Conservation (phyloP, 257 asterid genomes). For the Plantago major region DNA sequence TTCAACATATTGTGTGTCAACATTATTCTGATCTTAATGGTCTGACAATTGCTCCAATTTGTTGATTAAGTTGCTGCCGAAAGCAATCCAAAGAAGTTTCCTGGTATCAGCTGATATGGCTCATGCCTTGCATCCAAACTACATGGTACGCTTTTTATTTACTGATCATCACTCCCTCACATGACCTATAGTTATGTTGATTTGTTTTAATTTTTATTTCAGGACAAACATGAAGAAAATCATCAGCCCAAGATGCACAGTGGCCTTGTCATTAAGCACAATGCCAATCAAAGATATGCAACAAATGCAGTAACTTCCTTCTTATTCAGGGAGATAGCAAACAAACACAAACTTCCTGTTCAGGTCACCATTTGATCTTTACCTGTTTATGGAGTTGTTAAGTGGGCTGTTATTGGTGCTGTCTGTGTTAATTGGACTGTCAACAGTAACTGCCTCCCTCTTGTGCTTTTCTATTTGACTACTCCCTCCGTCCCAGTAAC, state of each 20-base stretch:
- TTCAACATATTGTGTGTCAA: not conserved
- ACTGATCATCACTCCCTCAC: not conserved
- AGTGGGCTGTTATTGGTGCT: too few species aligned
- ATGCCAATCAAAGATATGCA: conserved; percentile 95
- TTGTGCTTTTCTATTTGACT: too few species aligned
- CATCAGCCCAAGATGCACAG: conserved; percentile 94
- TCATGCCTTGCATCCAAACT: conserved; percentile 95
- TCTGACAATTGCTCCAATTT: conserved; percentile 14
- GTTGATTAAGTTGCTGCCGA: conserved; percentile 50
- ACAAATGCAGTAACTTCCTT: conserved; percentile 92
- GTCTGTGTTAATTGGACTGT: too few species aligned
- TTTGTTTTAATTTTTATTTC: conserved; percentile 8
- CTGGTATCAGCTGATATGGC: conserved; percentile 99
- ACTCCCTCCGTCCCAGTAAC: too few species aligned
- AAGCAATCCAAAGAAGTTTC: conserved; percentile 86
- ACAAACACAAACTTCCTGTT: conserved; percentile 67
- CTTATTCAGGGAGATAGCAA: conserved; percentile 75
- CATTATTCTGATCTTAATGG: not conserved
- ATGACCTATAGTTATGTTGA: not conserved
- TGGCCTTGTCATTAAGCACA: conserved; percentile 88
- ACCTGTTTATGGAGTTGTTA: too few species aligned
- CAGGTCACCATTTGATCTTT: conserved; percentile 45
- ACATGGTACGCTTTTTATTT: conserved; percentile 45
- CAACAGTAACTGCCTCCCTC: too few species aligned
- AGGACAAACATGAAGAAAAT: conserved; percentile 97